These are phyloP conservation scores for Neurospora cerealis DNA, from an alignment of 495 filamentous ascomycete genomes.

Conservation along the genomic window DNA sequence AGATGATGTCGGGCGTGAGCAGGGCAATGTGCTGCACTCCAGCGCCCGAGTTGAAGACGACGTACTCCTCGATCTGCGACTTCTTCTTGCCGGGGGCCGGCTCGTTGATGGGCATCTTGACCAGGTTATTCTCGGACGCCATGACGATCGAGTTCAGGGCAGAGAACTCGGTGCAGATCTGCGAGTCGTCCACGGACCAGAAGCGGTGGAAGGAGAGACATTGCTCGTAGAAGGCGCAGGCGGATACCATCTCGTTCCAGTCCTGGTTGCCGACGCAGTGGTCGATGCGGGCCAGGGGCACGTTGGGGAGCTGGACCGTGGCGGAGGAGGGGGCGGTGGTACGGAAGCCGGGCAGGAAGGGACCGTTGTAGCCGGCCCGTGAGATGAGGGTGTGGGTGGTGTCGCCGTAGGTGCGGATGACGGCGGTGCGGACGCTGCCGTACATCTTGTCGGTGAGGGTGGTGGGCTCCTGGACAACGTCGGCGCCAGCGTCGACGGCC, in stretches of 20 bases:
- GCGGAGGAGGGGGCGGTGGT: constrained; percentile 25
- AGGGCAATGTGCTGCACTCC: constrained; percentile 91
- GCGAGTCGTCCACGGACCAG: constrained; percentile 83
- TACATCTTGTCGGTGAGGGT: constrained; percentile 40
- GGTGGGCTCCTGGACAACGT: constrained; percentile 47
- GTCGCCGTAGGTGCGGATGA: constrained; percentile 80
- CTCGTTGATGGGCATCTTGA: constrained; percentile 98
- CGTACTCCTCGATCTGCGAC: constrained; percentile 88
- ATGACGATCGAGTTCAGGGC: constrained; percentile 80
- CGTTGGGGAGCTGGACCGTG: constrained; percentile 37
- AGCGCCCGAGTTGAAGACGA: constrained; percentile 74
- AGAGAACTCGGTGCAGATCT: constrained; percentile 82
- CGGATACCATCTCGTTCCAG: constrained; percentile 77
- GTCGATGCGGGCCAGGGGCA: constrained; percentile 66
- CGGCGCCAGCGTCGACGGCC: constrained; percentile 62
- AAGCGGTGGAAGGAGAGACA: constrained; percentile 89
- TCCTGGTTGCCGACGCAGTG: constrained; percentile 93
- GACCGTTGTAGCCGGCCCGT: constrained; percentile 51
- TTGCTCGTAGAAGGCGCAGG: constrained; percentile 82
- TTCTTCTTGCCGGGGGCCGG: constrained; percentile 76
- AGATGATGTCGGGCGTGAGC: constrained; percentile 66
- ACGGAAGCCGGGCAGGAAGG: constrained; percentile 75
- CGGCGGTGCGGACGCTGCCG: constrained; percentile 54
- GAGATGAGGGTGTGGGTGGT: constrained; percentile 84
- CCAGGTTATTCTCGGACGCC: constrained; percentile 61